phyloP scores from a whole-genome alignment of 2,329 filamentous ascomycete species.

The Aureobasidium leucospermi region DNA sequence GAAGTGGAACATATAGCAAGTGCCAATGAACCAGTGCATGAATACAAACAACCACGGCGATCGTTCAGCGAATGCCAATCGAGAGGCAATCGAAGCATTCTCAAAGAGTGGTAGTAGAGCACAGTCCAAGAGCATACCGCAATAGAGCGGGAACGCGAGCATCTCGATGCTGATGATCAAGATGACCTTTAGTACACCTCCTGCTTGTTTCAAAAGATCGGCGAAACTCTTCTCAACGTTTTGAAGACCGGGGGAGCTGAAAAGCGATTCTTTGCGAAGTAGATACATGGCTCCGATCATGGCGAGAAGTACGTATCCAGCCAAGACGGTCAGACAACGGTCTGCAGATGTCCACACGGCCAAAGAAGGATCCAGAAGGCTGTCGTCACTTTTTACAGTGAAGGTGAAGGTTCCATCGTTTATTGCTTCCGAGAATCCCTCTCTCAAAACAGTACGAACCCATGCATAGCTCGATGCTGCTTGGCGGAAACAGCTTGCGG shows the following conservation, averaged over 20 bases:
- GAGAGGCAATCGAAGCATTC: conserved; percentile 65
- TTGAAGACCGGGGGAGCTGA: conserved; percentile 49
- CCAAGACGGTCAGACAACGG: conserved; percentile 63
- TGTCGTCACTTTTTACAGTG: conserved; percentile 5
- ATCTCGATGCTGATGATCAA: conserved; percentile 98
- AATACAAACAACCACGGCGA: conserved; percentile 88
- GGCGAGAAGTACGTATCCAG: conserved; percentile 74
- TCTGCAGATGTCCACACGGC: conserved; percentile 45
- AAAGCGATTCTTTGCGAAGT: conserved; percentile 62
- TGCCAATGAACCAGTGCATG: conserved; percentile 97
- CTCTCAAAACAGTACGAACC: background rate
- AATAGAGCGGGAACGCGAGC: conserved; percentile 94
- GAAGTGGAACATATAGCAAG: conserved; percentile 99
- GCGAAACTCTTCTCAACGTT: conserved; percentile 67
- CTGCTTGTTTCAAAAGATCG: conserved; percentile 83
- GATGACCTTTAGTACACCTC: conserved; percentile 95
- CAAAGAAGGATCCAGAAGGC: conserved; percentile 31
- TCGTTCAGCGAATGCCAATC: conserved; percentile 67
- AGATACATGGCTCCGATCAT: conserved; percentile 72
- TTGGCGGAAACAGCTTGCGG: background rate
- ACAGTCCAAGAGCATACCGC: conserved; percentile 79
- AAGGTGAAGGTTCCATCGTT: conserved; percentile 14
- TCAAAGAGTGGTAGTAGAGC: conserved; percentile 87
- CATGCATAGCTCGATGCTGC: background rate
- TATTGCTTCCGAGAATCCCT: background rate